Conservation (phyloP, 768 basidiomycete genomes). For the Russula emetica region DNA sequence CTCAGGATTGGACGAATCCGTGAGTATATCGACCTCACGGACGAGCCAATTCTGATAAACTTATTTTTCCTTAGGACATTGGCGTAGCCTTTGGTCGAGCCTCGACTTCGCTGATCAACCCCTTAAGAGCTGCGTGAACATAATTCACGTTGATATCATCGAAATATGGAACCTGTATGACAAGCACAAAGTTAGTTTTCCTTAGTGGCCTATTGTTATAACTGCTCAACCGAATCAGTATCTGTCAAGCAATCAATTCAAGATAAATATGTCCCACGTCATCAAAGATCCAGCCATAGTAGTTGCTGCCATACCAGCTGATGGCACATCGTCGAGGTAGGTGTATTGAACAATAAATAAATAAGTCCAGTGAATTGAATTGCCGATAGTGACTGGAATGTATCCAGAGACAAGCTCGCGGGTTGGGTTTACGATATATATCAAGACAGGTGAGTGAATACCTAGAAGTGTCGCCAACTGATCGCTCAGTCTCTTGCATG, state of each 20-base stretch:
- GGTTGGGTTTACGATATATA: neutral
- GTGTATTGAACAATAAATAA: neutral
- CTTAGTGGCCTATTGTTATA: neutral
- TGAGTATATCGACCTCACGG: neutral
- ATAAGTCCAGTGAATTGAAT: neutral
- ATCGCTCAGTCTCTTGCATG: neutral
- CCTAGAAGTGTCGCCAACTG: no score
- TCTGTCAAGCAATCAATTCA: neutral
- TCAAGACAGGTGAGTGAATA: neutral
- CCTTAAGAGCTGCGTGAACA: conserved; percentile 1
- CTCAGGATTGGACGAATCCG: conserved; percentile 6
- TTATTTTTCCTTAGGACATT: neutral
- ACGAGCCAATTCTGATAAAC: neutral
- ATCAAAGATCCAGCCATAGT: conserved; percentile 6
- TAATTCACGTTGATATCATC: conserved; percentile 5
- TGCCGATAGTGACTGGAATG: neutral
- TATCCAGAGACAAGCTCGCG: neutral
- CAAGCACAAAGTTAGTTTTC: neutral
- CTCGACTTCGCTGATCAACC: neutral
- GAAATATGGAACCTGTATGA: conserved; percentile 15
- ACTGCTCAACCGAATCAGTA: neutral
- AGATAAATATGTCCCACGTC: conserved; percentile 9
- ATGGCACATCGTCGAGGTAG: neutral
- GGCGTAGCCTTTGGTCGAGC: conserved; percentile 8
- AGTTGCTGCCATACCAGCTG: neutral